Evolutionary conservation across 495 filamentous ascomycete species (phyloP).

Genomic region (Penicillium herquei): DNA sequence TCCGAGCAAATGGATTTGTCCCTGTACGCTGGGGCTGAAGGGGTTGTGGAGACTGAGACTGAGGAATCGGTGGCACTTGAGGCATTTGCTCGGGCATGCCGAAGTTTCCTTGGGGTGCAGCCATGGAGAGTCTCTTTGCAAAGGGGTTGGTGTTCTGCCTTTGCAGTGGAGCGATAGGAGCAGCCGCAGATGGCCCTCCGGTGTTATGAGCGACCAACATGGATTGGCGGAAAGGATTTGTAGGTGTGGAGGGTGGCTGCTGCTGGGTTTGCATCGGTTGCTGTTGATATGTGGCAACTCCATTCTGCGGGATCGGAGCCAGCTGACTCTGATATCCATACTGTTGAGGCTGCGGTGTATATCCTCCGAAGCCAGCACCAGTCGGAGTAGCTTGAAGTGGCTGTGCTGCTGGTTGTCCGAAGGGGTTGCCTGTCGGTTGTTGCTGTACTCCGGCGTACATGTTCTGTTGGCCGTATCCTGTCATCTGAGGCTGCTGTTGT

Average conservation of each 20-base stretch:
- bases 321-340: slow-evolving; percentile 50
- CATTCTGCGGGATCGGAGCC: slow-evolving; percentile 64
- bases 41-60: slow-evolving; percentile 33
- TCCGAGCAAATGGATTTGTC: slow-evolving; percentile 54
- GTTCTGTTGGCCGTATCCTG: slow-evolving; percentile 15
- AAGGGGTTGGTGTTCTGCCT: slow-evolving; percentile 87
- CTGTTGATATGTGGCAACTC: slow-evolving; percentile 47
- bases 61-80: slow-evolving; percentile 42
- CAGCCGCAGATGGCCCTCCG: slow-evolving; percentile 35
- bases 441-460: slow-evolving; percentile 47
- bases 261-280: slow-evolving; percentile 34
- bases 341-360: slow-evolving; percentile 64
- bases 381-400: slow-evolving; percentile 64
- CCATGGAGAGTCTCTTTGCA: slow-evolving; percentile 55
- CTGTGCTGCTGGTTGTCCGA: slow-evolving; percentile 22
- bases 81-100: slow-evolving; percentile 31
- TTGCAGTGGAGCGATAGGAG: slow-evolving; percentile 32
- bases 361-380: slow-evolving; percentile 85
- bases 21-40: slow-evolving; percentile 46
- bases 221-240: slow-evolving; percentile 88
- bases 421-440: slow-evolving; percentile 31
- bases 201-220: slow-evolving; percentile 64
- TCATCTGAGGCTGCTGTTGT: slow-evolving; percentile 42
- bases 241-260: slow-evolving; percentile 58
- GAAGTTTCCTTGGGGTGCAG: slow-evolving; percentile 32